Evolutionary conservation across 495 filamentous ascomycete species (phyloP).

Genomic region (Apodospora peruviana): DNA sequence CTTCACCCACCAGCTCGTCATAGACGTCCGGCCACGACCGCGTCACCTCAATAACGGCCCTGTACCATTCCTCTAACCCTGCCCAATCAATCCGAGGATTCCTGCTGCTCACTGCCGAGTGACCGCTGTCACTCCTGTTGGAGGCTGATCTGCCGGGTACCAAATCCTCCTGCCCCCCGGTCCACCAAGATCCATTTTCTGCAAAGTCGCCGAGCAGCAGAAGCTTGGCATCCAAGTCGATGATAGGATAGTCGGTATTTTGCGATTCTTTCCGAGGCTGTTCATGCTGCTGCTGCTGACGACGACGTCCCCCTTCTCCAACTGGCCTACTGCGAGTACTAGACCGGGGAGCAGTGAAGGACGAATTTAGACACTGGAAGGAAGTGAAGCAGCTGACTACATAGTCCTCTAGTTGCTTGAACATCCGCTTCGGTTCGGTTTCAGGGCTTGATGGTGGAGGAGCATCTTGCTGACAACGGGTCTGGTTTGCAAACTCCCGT

Average conservation of each 20-base stretch:
- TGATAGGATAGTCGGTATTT: slow-evolving; percentile 28
- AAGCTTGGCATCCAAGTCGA: slow-evolving; percentile 66
- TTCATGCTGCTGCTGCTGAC: slow-evolving; percentile 2
- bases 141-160: slow-evolving; percentile 28
- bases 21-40: slow-evolving; percentile 53
- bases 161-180: slow-evolving; percentile 47
- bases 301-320: slow-evolving; percentile 13
- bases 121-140: slow-evolving; percentile 27
- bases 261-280: slow-evolving; percentile 20
- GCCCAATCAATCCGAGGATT: slow-evolving; percentile 75
- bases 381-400: slow-evolving; percentile 62
- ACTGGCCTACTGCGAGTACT: slow-evolving; percentile 6
- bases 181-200: slow-evolving; percentile 85
- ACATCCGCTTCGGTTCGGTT: slow-evolving; percentile 43
- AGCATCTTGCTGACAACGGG: background rate
- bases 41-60: slow-evolving; percentile 55
- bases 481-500: slow-evolving; percentile 5
- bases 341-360: slow-evolving; percentile 53
- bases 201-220: slow-evolving; percentile 73
- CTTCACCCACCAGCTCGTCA: slow-evolving; percentile 34
- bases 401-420: slow-evolving; percentile 71
- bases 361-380: slow-evolving; percentile 65
- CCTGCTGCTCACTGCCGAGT: slow-evolving; percentile 48
- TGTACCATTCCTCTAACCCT: slow-evolving; percentile 69
- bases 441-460: slow-evolving; percentile 17